Conservation (phyloP, 1,284 basidiomycete species). For the Papiliotrema flavescens region DNA sequence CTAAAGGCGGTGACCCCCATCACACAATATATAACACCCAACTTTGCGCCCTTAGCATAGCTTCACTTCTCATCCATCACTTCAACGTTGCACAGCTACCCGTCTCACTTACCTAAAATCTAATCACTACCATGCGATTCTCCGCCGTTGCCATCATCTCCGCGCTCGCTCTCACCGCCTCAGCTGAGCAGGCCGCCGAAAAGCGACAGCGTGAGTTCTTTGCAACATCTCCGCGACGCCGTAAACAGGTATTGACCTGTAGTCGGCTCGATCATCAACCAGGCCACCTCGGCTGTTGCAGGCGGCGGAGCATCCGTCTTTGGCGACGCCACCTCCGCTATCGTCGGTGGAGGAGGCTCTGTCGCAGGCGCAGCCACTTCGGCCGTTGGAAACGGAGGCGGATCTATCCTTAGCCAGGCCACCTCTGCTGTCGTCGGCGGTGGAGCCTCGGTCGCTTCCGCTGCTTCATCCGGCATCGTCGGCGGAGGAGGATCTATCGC, state of each 20-base stretch:
- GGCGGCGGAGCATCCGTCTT: background rate
- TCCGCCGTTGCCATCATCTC: slow-evolving; percentile 5
- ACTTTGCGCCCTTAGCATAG: too few relatives aligned
- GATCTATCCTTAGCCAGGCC: slow-evolving; percentile 6
- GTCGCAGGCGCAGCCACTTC: slow-evolving; percentile 3
- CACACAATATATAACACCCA: too few relatives aligned
- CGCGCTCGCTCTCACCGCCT: slow-evolving; percentile 1
- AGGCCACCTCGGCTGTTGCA: background rate
- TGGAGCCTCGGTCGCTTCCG: background rate
- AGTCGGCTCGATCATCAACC: background rate
- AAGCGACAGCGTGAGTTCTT: slow-evolving; percentile 4
- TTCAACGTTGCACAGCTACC: background rate
- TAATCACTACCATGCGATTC: slow-evolving; percentile 1
- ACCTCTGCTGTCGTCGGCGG: slow-evolving; percentile 7
- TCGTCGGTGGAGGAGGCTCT: slow-evolving; percentile 3
- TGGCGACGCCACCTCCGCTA: background rate
- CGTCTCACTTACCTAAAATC: background rate
- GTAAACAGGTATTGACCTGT: background rate
- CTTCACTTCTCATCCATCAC: background rate
- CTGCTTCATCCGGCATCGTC: background rate
- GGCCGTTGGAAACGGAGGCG: slow-evolving; percentile 2
- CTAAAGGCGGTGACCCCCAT: too few relatives aligned
- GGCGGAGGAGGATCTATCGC: background rate
- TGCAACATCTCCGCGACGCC: background rate
- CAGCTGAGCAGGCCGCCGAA: background rate